Percentiles rank a stretch among this genome's conserved stretches.
Conservation (phyloP, 177 flowering plant genomes). For the Vitis hybrid region DNA sequence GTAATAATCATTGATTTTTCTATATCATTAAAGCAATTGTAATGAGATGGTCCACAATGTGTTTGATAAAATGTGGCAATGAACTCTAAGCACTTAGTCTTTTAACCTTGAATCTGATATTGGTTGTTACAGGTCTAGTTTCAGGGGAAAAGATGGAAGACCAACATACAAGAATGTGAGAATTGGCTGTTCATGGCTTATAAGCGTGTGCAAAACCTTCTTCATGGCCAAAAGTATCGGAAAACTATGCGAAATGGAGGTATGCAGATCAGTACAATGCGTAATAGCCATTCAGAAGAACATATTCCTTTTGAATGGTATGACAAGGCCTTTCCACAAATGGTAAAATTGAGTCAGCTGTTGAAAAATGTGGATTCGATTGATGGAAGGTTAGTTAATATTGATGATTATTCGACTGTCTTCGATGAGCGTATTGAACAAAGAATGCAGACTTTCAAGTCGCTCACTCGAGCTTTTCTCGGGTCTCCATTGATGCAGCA, state of each 20-base stretch:
- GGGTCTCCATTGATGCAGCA: slow-evolving; percentile 51
- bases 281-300: slow-evolving; percentile 35
- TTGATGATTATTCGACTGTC: slow-evolving; percentile 37
- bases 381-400: slow-evolving; percentile 57
- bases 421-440: slow-evolving; percentile 33
- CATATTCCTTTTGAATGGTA: slow-evolving; percentile 46
- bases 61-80: no score
- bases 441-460: slow-evolving; percentile 51
- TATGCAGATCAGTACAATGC: slow-evolving; percentile 15
- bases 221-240: slow-evolving; percentile 14
- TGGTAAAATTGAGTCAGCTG: slow-evolving; percentile 36
- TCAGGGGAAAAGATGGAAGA: no score
- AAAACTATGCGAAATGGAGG: slow-evolving; percentile 12
- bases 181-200: slow-evolving; percentile 2
- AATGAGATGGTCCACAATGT: no score
- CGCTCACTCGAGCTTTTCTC: slow-evolving; percentile 49
- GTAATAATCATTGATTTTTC: no score
- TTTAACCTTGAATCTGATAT: no score
- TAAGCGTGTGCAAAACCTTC: slow-evolving; percentile 16
- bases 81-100: no score
- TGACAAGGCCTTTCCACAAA: slow-evolving; percentile 37
- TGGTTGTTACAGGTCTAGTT: no score
- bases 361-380: slow-evolving; percentile 57
- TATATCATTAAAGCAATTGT: no score
- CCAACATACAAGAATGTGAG: no score